Conservation (phyloP, 2,329 filamentous ascomycete genomes). For the Sodiomyces alkalinus region DNA sequence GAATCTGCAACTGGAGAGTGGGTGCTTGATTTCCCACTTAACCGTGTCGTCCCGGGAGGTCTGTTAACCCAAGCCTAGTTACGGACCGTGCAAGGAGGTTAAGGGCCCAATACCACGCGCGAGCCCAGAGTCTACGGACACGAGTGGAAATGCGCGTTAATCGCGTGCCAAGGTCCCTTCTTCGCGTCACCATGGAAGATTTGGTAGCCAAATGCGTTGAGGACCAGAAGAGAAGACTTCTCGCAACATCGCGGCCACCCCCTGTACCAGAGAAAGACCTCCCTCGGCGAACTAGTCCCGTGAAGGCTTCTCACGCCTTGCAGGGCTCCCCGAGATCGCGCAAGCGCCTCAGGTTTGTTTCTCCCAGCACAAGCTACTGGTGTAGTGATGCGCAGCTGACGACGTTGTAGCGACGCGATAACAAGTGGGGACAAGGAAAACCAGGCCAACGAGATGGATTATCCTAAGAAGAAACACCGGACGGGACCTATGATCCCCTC, state of each 20-base stretch:
- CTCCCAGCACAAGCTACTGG: too few species aligned
- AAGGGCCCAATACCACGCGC: conserved; percentile 75
- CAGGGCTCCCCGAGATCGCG: conserved; percentile 12
- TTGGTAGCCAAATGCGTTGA: conserved; percentile 41
- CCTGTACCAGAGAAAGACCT: conserved; percentile 36
- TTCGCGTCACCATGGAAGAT: conserved; percentile 71
- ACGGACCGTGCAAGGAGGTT: conserved; percentile 78
- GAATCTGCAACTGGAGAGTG: conserved; percentile 80
- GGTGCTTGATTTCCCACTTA: conserved; percentile 20
- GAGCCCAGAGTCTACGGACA: conserved; percentile 70
- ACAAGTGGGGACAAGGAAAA: conserved; percentile 65
- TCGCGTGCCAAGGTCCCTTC: conserved; percentile 66
- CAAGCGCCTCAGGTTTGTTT: conserved; percentile 39
- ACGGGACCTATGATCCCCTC: conserved; percentile 26
- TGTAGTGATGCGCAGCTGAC: too few species aligned
- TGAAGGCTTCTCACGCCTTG: conserved; percentile 17
- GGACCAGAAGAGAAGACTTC: conserved; percentile 22
- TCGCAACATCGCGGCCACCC: conserved; percentile 20
- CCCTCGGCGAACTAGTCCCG: conserved; percentile 17
- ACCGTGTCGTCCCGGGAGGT: background rate
- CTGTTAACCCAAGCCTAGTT: conserved; percentile 36
- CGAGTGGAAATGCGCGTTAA: conserved; percentile 89
- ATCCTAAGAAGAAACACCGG: conserved; percentile 53
- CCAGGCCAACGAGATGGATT: conserved; percentile 38
- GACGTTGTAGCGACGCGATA: conserved; percentile 46